Evolutionary conservation across 1,284 basidiomycete species (phyloP).

Genomic region (Vanrija sp.): DNA sequence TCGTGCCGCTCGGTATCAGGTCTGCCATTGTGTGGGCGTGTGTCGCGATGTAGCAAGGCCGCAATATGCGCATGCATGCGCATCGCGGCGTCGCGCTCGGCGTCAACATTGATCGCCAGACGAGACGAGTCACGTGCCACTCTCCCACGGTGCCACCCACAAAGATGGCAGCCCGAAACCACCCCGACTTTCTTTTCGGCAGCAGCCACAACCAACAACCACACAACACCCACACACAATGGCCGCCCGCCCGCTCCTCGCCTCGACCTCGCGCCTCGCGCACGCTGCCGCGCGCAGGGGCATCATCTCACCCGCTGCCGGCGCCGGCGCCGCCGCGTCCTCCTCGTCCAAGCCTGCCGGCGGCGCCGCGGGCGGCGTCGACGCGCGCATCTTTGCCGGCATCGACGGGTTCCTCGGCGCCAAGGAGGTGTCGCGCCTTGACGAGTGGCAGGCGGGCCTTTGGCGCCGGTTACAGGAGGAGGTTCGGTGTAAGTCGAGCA

Average conservation of each 20-base stretch:
- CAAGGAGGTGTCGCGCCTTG: conserved; percentile 33
- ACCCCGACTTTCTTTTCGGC: background rate
- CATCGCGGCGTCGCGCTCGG: too few species aligned
- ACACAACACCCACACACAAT: background rate
- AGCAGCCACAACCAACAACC: background rate
- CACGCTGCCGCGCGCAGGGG: background rate
- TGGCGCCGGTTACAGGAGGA: conserved; percentile 45
- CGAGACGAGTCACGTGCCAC: background rate
- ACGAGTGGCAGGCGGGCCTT: conserved; percentile 44
- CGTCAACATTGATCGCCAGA: background rate
- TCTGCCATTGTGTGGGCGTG: background rate
- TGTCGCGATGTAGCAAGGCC: too few species aligned
- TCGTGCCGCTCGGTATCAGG: conserved; percentile 2
- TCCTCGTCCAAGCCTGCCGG: background rate
- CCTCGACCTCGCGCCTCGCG: background rate
- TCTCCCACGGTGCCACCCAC: background rate
- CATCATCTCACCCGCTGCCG: background rate
- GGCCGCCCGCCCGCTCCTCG: background rate
- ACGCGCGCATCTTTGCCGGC: conserved; percentile 35
- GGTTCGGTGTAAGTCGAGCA: conserved; percentile 42
- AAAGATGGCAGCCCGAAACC: background rate
- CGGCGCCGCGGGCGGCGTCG: conserved; percentile 23
- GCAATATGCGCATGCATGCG: too few species aligned
- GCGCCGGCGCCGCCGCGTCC: background rate
- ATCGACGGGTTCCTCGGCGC: conserved; percentile 35